A percentile compares a stretch with the other conserved stretches of the same genome.
phyloP scores from a whole-genome alignment of 1,139 yeast species.

The Geotrichum bryndzae region DNA sequence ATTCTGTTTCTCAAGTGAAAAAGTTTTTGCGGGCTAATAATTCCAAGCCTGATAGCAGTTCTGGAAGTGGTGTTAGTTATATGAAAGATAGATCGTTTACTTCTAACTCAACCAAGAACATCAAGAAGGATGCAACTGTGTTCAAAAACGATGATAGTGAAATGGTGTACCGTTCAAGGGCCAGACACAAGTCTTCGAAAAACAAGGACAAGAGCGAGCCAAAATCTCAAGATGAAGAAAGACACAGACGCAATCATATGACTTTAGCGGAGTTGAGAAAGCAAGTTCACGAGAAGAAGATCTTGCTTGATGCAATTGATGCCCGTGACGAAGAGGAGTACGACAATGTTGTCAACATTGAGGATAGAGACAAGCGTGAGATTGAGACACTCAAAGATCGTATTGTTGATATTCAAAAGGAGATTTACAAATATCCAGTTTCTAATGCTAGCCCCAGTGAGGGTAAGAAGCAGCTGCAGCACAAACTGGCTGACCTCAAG shows the following conservation, averaged over 20 bases:
- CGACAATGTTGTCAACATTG: slow-evolving; percentile 41
- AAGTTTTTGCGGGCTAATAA: slow-evolving; percentile 33
- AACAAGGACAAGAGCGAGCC: slow-evolving; percentile 44
- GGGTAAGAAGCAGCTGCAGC: slow-evolving; percentile 41
- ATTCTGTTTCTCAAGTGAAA: slow-evolving; percentile 49
- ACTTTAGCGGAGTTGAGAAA: slow-evolving; percentile 51
- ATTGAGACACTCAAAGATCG: slow-evolving; percentile 60
- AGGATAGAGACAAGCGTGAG: slow-evolving; percentile 44
- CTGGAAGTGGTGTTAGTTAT: slow-evolving; percentile 23
- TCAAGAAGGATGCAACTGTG: slow-evolving; percentile 47
- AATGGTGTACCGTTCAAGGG: slow-evolving; percentile 57
- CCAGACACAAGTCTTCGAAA: slow-evolving; percentile 48
- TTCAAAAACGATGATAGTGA: slow-evolving; percentile 61
- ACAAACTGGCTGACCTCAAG: slow-evolving; percentile 50
- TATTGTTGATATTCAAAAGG: slow-evolving; percentile 51
- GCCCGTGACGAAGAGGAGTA: slow-evolving; percentile 56
- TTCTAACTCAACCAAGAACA: slow-evolving; percentile 34
- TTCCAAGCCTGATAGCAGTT: slow-evolving; percentile 19
- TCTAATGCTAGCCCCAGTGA: slow-evolving; percentile 27
- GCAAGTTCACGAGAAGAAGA: slow-evolving; percentile 62
- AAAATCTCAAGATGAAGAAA: slow-evolving; percentile 13
- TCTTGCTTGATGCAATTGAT: slow-evolving; percentile 66
- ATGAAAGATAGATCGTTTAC: slow-evolving; percentile 29
- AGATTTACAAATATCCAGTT: slow-evolving; percentile 38
- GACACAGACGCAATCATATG: slow-evolving; percentile 19